phyloP scores from a whole-genome alignment of 495 filamentous ascomycete genomes.

The Entonaema liquescens region DNA sequence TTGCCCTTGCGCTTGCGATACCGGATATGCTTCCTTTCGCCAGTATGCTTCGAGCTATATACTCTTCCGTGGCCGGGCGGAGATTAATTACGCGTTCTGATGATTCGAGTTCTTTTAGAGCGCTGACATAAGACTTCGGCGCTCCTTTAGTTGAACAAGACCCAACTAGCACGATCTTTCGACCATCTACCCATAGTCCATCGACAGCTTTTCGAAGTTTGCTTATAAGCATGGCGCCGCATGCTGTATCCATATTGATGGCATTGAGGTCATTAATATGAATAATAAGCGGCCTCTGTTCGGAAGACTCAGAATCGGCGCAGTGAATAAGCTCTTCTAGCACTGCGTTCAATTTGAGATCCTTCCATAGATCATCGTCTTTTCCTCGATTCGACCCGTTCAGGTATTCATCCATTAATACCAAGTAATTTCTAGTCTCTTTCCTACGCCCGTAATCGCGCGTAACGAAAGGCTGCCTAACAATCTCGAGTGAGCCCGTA shows the following conservation, averaged over 20 bases:
- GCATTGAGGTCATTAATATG: conserved; percentile 84
- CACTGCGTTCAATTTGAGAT: conserved; percentile 52
- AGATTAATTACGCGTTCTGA: conserved; percentile 29
- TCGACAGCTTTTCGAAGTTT: conserved; percentile 76
- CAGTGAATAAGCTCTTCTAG: conserved; percentile 51
- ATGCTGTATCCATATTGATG: conserved; percentile 68
- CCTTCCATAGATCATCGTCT: conserved; percentile 53
- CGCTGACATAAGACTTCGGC: conserved; percentile 43
- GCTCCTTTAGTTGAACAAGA: conserved; percentile 56
- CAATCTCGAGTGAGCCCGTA: not conserved
- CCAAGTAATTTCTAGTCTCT: conserved; percentile 30
- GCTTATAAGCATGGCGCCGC: conserved; percentile 65
- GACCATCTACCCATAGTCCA: conserved; percentile 71
- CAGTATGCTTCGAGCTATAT: not conserved
- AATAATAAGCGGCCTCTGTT: conserved; percentile 64
- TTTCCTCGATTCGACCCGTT: conserved; percentile 33
- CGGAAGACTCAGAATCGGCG: conserved; percentile 40
- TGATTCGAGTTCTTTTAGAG: conserved; percentile 43
- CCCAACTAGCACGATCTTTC: conserved; percentile 79
- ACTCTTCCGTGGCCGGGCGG: not conserved
- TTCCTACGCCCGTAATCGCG: conserved; percentile 32
- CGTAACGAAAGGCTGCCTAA: conserved; percentile 7
- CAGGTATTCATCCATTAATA: conserved; percentile 41
- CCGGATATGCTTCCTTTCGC: not conserved
- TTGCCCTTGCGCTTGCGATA: not conserved